Base-by-base conservation (phyloP, 1,284 basidiomycete genomes). In the Abortiporus biennis region DNA sequence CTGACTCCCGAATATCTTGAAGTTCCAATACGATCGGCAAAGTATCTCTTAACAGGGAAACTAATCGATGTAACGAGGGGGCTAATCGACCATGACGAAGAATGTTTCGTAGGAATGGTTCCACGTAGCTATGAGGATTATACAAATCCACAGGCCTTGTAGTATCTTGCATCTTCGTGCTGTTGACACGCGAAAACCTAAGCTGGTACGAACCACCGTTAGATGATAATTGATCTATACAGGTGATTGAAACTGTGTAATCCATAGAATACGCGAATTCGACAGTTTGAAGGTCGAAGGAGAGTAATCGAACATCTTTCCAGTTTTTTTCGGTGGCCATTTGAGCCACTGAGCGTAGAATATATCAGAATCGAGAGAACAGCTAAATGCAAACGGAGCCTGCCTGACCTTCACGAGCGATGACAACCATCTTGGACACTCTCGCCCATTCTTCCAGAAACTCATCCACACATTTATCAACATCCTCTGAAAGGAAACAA, bases 401-500 rank as follows among this genome's bases (percentile, higher is more conserved):
- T 5, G 9, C 54, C 65, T 51, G 54, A 85, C 88, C 78, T 69
- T 93, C 89, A 49, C 90, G 77, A 4, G 91, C 90, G 44, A 96
- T 90, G 30, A 92, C 85, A 13, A 92, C 86, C 73, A 94, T 89
- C 63, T 92, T 93, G 29, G 87, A 88, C 24, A 95, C 83, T 31
- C 85, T 73, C 38, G 88, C 87, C 91, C 92, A 95, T 58, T 92
- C 91, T 53, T 89, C 83, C 49, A 91, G 64, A 58, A 96, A 93
- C 55, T 89, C 83, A 44, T 85, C 80, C 15, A 96, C 86, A 57
- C 91, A 94, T 5, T 81, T 83, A 48, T 90, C 80, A 45, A 94
- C 83, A 54, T 92, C 78, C 47, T 88, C 81, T 1, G 89, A 90
- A 36, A 88, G 65, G 61, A 95, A 92, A 0, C 84, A 89, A 3